Percentiles rank a stretch among this genome's conserved stretches.
Evolutionary conservation across 495 filamentous ascomycete species (phyloP).

Genomic region (Amorphotheca resinae): DNA sequence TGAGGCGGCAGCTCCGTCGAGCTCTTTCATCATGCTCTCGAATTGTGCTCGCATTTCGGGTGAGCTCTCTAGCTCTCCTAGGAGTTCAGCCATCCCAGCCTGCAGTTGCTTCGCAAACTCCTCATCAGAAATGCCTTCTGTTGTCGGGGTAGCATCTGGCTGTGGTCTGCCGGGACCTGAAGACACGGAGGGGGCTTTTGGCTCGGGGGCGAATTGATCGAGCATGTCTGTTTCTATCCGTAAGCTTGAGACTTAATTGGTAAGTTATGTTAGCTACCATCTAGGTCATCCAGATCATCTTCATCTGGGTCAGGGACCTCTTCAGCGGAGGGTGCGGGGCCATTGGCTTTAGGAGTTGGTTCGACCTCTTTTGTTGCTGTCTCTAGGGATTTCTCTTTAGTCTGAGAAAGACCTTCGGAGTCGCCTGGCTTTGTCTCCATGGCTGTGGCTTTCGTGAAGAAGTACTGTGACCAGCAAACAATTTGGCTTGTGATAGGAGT

Average conservation of each 20-base stretch:
- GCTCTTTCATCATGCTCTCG: conserved; percentile 70
- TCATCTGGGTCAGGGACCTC: conserved; percentile 60
- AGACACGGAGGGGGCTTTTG: conserved; percentile 26
- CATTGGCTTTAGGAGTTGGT: neutral
- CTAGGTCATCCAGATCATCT: conserved; percentile 83
- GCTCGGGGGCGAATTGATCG: conserved; percentile 64
- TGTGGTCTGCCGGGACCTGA: conserved; percentile 29
- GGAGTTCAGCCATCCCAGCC: conserved; percentile 71
- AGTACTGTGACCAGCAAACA: too few relatives aligned
- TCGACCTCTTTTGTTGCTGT: conserved; percentile 5
- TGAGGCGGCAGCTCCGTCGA: conserved; percentile 38
- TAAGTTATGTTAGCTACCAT: conserved; percentile 41
- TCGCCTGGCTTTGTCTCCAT: conserved; percentile 22
- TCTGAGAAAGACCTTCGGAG: conserved; percentile 7
- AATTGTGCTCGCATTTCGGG: conserved; percentile 81
- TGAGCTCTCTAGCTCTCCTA: conserved; percentile 55
- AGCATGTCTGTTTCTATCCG: conserved; percentile 54
- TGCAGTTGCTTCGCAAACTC: conserved; percentile 77
- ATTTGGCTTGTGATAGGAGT: neutral
- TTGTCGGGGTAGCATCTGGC: conserved; percentile 4
- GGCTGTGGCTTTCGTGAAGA: neutral
- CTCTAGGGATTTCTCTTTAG: conserved; percentile 4
- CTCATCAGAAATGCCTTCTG: conserved; percentile 39
- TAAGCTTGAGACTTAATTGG: neutral
- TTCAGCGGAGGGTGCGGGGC: conserved; percentile 1